Evolutionary conservation across 2,329 filamentous ascomycete species (phyloP).

Genomic region (Fusarium sp.): DNA sequence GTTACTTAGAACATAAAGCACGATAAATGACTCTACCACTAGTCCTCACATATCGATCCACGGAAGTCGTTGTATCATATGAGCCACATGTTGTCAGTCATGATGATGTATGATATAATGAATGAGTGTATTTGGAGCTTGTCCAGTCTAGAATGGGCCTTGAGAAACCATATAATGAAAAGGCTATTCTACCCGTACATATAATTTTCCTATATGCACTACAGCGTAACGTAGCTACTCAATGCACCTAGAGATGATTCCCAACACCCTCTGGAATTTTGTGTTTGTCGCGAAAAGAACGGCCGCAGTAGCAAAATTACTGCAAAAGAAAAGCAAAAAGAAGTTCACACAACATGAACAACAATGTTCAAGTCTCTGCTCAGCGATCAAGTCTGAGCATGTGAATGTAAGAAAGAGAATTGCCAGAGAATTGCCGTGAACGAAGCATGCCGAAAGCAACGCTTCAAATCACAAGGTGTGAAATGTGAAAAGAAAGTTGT

Average conservation of each 20-base stretch:
- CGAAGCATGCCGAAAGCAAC: neutral
- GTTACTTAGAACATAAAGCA: neutral
- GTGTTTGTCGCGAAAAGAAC: neutral
- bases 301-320: neutral
- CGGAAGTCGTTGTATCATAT: neutral
- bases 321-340: constrained; percentile 12
- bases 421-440: neutral
- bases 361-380: neutral
- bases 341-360: neutral
- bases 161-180: neutral
- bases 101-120: neutral
- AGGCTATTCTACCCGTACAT: neutral
- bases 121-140: neutral
- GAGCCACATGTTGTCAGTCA: no score
- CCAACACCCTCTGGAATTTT: neutral
- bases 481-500: neutral
- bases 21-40: neutral
- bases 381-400: neutral
- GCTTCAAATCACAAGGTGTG: neutral
- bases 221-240: neutral
- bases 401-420: neutral
- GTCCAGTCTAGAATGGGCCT: neutral
- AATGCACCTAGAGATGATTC: neutral
- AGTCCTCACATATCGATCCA: neutral
- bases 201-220: neutral